Conservation (phyloP, 352 stramenopile genomes). For the Phytophthora agathidicida region DNA sequence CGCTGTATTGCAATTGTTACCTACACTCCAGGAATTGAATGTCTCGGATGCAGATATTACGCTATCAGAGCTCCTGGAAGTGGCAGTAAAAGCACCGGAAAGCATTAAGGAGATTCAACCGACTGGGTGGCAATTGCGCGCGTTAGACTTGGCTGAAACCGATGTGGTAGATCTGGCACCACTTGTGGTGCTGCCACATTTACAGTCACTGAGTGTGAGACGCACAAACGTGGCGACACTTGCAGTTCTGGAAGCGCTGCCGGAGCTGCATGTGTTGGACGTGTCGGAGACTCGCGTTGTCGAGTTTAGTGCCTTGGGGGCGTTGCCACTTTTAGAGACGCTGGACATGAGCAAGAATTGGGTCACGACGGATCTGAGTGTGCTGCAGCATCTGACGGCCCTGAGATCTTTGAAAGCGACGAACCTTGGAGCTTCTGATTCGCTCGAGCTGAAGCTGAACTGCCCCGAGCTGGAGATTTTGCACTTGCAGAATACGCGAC, state of each 20-base stretch:
- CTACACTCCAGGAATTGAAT: slow-evolving; percentile 42
- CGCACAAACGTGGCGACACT: slow-evolving; percentile 40
- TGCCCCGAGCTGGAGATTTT: slow-evolving; percentile 38
- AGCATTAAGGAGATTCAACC: not conserved
- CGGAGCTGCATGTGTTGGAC: slow-evolving; percentile 40
- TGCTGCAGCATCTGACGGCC: slow-evolving; percentile 33
- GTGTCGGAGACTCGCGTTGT: slow-evolving; percentile 48
- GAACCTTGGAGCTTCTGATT: slow-evolving; percentile 41
- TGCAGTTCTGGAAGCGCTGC: slow-evolving; percentile 32
- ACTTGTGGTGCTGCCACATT: slow-evolving; percentile 30
- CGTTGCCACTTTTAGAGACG: slow-evolving; percentile 30
- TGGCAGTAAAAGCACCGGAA: too few species aligned
- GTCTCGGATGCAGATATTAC: slow-evolving; percentile 41
- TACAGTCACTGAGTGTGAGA: slow-evolving; percentile 42
- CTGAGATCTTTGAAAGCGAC: slow-evolving; percentile 44
- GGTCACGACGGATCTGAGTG: slow-evolving; percentile 36
- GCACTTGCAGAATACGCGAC: slow-evolving; percentile 50
- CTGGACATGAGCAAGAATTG: slow-evolving; percentile 60
- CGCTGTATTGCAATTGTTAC: slow-evolving; percentile 37
- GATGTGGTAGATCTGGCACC: slow-evolving; percentile 40
- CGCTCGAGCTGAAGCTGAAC: slow-evolving; percentile 35
- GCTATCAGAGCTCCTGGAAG: slow-evolving; percentile 30
- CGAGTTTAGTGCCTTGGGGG: slow-evolving; percentile 38
- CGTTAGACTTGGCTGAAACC: slow-evolving; percentile 42
- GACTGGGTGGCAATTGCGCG: slow-evolving; percentile 13